Evolutionary conservation across 2,329 filamentous ascomycete genomes (phyloP), one percentile per base, ranked within the genome.

Genomic region (Cladosporium cucumerinum): DNA sequence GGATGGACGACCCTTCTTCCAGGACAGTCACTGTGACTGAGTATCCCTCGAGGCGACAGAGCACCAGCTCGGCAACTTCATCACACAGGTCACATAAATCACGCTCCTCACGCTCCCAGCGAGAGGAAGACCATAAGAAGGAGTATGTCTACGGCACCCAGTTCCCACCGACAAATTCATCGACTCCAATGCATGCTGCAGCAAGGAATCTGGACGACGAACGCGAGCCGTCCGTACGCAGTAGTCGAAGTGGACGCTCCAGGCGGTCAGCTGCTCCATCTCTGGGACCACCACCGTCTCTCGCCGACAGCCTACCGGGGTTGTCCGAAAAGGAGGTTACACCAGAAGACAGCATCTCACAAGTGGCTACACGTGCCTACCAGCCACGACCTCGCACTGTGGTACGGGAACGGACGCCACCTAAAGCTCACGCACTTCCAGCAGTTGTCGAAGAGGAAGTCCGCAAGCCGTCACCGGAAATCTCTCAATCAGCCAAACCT

Each of bases 291-390:
- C 51, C 51, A 11, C 55, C 43, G 2, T 64, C 62, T 32, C 54
- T 58, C 34, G 57, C 54, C 30, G 62, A 64, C 62, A 59, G 57
- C 32, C 62, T 64, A 10, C 62, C 62, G 11, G 54, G 54, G 25
- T 30, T 64, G 30, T 57, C 48, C 30, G 62, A 64, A 25, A 51
- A 59, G 21, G 70, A 74, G 54, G 63, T 75, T 6, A 72, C 69
- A 11, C 72, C 73, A 11, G 69, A 74, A 57, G 73, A 75, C 61
- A 75, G 73, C 61, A 71, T 75, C 30, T 75, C 73, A 7, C 70
- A 71, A 64, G 67, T 71, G 28, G 69, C 57, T 8, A 55, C 48
- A n/a, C 63, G 63, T 18, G 57, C 48, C 14, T 59, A 64, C 6
- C n/a, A 28, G 16, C 62, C 62, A 28, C 39, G 57, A 32, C 43